phyloP scores from a whole-genome alignment of 352 stramenopile genomes.

The Phytophthora chlamydospora region DNA sequence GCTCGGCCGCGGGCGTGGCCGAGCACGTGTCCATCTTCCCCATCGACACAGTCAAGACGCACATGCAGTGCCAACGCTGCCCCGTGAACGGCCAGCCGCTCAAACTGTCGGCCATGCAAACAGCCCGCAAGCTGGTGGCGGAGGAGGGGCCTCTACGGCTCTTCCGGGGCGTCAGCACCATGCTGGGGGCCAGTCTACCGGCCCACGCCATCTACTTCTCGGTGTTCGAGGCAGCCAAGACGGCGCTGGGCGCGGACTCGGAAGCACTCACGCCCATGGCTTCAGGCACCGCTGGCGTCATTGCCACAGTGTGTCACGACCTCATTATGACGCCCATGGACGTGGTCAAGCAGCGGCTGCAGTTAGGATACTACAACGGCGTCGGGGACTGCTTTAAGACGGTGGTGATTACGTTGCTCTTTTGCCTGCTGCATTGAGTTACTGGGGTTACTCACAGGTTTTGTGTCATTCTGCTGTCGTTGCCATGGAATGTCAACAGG shows the following conservation, averaged over 20 bases:
- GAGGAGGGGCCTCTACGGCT: slow-evolving; percentile 86
- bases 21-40: slow-evolving; percentile 99
- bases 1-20: slow-evolving; percentile 94
- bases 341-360: slow-evolving; percentile 98
- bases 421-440: slow-evolving; percentile 9
- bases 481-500: slow-evolving; percentile 32
- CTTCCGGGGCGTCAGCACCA: slow-evolving; percentile 97
- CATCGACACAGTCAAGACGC: slow-evolving; percentile 93
- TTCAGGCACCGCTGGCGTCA: slow-evolving; percentile 88
- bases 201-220: slow-evolving; percentile 95
- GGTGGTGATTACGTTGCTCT: slow-evolving; percentile 47
- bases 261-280: slow-evolving; percentile 72
- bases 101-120: slow-evolving; percentile 66
- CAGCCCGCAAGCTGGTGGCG: slow-evolving; percentile 60
- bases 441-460: slow-evolving; percentile 20
- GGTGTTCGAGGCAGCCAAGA: slow-evolving; percentile 92
- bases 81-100: slow-evolving; percentile 67
- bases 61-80: slow-evolving; percentile 94
- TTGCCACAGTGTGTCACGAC: slow-evolving; percentile 97
- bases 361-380: slow-evolving; percentile 98
- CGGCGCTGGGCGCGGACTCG: slow-evolving; percentile 73
- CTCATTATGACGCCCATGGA: slow-evolving; percentile 99
- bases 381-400: slow-evolving; percentile 90
- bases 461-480: not conserved
- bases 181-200: slow-evolving; percentile 97